These are phyloP conservation scores for Penicillium sp. DNA, from an alignment of 2,329 filamentous ascomycete species.

Conservation along the genomic window DNA sequence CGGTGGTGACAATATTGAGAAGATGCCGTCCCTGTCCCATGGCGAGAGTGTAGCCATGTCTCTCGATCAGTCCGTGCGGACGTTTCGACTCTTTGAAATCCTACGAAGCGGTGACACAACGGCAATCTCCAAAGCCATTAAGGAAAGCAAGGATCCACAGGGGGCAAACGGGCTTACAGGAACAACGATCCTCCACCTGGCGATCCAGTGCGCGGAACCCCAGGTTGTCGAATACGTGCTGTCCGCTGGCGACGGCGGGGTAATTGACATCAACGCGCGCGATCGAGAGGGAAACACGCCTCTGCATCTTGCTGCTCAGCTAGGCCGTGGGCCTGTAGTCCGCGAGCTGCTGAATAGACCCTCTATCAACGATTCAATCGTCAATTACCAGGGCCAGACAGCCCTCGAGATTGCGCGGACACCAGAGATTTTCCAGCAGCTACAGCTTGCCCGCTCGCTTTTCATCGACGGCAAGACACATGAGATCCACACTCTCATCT, in stretches of 20 bases:
- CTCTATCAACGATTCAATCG: conserved; percentile 83
- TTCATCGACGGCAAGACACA: conserved; percentile 87
- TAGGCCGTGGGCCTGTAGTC: conserved; percentile 81
- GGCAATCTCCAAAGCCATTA: conserved; percentile 83
- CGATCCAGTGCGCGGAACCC: conserved; percentile 92
- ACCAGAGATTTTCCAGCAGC: conserved; percentile 92
- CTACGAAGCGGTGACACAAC: conserved; percentile 88
- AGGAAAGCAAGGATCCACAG: conserved; percentile 60
- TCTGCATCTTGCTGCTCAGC: conserved; percentile 81
- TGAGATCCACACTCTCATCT: conserved; percentile 80
- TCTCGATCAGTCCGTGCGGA: conserved; percentile 91
- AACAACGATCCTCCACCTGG: conserved; percentile 88
- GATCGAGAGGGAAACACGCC: conserved; percentile 95
- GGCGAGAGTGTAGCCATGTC: conserved; percentile 50
- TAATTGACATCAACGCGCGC: conserved; percentile 80
- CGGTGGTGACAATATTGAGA: conserved; percentile 32
- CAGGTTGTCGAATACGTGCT: conserved; percentile 95
- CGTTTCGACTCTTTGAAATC: conserved; percentile 93
- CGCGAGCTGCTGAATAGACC: conserved; percentile 81
- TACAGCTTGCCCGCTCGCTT: conserved; percentile 86
- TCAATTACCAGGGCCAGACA: conserved; percentile 82
- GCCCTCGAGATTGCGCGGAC: conserved; percentile 88
- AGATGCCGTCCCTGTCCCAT: conserved; percentile 39
- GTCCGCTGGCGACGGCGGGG: conserved; percentile 65
- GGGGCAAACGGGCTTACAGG: conserved; percentile 59